Conservation (phyloP, 2,329 filamentous ascomycete genomes). For the Ophiocordyceps camponoti-rufipedis region DNA sequence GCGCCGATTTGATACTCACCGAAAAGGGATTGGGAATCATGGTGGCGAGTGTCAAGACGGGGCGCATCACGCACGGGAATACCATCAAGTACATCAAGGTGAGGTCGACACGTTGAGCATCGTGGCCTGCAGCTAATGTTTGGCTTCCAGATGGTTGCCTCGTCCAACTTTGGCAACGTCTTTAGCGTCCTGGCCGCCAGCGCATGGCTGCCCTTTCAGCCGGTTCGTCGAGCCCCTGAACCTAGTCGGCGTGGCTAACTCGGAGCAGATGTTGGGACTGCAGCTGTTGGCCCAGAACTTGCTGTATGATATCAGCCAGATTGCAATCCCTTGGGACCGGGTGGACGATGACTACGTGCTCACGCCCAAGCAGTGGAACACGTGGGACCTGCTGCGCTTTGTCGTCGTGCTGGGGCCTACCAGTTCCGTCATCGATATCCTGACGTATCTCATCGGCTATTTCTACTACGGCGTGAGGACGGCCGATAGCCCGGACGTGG, state of each 20-base stretch:
- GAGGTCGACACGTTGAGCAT: neutral
- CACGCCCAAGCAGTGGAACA: conserved; percentile 9
- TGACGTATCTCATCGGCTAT: conserved; percentile 8
- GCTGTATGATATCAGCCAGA: conserved; percentile 12
- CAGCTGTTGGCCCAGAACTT: conserved; percentile 12
- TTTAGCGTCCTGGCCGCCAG: conserved; percentile 11
- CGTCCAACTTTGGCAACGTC: conserved; percentile 13
- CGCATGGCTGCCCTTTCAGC: conserved; percentile 11
- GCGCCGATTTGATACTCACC: conserved; percentile 11
- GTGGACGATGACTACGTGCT: conserved; percentile 10
- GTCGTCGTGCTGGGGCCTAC: conserved; percentile 10
- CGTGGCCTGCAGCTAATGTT: neutral
- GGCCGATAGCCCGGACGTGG: conserved; percentile 3
- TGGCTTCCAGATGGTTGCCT: conserved; percentile 9
- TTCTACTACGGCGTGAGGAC: conserved; percentile 9
- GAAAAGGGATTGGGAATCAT: conserved; percentile 12
- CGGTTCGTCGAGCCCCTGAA: conserved; percentile 1
- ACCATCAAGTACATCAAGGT: conserved; percentile 13
- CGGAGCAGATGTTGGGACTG: conserved; percentile 7
- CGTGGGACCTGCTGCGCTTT: conserved; percentile 11
- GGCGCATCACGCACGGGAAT: conserved; percentile 10
- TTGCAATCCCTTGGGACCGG: conserved; percentile 12
- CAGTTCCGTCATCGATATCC: conserved; percentile 10
- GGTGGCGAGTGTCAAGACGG: conserved; percentile 8
- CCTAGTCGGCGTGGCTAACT: neutral